phyloP scores from a whole-genome alignment of 345 rosid genomes.

The Linum trigynum region DNA sequence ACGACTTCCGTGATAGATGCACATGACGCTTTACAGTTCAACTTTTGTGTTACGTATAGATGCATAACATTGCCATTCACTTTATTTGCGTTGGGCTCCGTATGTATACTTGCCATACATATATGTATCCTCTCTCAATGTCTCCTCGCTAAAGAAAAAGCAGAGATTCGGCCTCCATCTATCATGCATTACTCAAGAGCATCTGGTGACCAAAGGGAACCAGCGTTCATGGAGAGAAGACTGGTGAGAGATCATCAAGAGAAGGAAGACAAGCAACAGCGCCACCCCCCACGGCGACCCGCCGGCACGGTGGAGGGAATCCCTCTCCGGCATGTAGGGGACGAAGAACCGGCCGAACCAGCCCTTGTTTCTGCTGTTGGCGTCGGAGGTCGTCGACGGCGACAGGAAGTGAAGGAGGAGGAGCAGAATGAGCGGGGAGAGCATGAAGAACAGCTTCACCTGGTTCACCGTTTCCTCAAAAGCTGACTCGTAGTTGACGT shows the following conservation, averaged over 20 bases:
- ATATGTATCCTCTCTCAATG: no score
- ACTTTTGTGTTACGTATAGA: no score
- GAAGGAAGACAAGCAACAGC: conserved; percentile 24
- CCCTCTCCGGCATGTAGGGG: background rate
- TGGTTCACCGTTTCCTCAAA: background rate
- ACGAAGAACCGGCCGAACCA: background rate
- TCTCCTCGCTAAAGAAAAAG: no score
- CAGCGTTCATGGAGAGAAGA: conserved; percentile 31
- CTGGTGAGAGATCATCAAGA: conserved; percentile 28
- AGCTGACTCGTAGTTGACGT: background rate
- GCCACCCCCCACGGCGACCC: conserved; percentile 33
- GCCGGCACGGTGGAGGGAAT: conserved; percentile 17
- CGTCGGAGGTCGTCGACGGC: background rate
- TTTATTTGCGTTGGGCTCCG: no score
- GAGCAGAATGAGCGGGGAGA: background rate
- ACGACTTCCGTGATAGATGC: no score
- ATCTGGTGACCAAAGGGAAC: conserved; percentile 28
- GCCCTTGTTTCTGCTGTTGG: background rate
- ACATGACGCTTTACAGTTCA: no score
- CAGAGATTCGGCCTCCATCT: no score
- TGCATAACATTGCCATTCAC: no score
- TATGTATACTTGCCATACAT: no score
- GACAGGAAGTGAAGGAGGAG: conserved; percentile 1
- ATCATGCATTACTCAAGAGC: background rate
- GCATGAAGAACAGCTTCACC: background rate